Conservation (phyloP, 768 basidiomycete species). For the Piloderma croceum region DNA sequence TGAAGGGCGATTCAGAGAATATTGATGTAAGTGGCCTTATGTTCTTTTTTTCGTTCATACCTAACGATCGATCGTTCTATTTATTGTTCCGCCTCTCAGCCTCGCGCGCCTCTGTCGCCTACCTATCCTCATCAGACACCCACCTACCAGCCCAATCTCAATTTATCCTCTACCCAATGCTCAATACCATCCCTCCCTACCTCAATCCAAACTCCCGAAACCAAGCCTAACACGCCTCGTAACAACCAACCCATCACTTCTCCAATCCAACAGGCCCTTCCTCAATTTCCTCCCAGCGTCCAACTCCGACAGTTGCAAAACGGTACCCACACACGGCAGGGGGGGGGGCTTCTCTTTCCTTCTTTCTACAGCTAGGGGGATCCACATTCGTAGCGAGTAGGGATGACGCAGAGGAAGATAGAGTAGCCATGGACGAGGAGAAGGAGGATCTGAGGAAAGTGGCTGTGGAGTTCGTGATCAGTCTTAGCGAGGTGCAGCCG, state of each 20-base stretch:
- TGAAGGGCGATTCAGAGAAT: conserved; percentile 59
- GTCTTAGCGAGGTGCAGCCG: conserved; percentile 67
- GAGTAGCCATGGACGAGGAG: conserved; percentile 50
- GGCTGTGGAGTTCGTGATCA: conserved; percentile 80
- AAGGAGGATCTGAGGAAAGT: conserved; percentile 63
- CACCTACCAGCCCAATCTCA: conserved; percentile 57
- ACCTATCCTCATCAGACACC: conserved; percentile 57
- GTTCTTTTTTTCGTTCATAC: neutral
- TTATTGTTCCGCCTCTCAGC: conserved; percentile 69
- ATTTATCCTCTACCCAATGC: conserved; percentile 62
- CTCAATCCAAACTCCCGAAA: conserved; percentile 47
- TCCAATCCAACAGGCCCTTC: conserved; percentile 64
- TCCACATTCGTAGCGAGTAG: conserved; percentile 35
- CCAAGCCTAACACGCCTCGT: conserved; percentile 76
- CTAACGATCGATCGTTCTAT: conserved; percentile 3
- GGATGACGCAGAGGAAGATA: conserved; percentile 27
- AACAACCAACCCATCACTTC: conserved; percentile 61
- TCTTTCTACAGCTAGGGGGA: conserved; percentile 33
- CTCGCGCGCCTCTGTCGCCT: conserved; percentile 63
- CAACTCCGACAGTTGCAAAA: conserved; percentile 57
- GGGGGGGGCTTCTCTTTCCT: no score
- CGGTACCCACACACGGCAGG: conserved; percentile 50
- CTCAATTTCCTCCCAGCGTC: conserved; percentile 66
- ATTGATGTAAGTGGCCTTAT: conserved; percentile 51
- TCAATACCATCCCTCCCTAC: conserved; percentile 66